Evolutionary conservation across 345 rosid genomes (phyloP), one percentile per base, ranked within the genome.

Genomic region (Lagerstroemia speciosa): DNA sequence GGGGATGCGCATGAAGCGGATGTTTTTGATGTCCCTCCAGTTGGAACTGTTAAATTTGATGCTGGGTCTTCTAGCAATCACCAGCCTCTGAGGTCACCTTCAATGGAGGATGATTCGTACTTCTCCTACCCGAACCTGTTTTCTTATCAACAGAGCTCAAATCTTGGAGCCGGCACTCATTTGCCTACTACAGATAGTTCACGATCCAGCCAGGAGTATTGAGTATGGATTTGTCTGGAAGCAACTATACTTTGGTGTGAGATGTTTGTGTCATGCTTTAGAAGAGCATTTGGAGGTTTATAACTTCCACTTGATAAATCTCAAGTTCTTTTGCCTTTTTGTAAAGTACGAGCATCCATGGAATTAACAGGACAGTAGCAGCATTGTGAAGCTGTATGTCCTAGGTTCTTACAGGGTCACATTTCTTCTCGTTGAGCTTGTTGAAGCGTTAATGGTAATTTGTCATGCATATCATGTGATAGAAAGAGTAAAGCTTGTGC

Each of bases 111-210:
- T n/a, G 96, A 91, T 36, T 66, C 88, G 5, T 87, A 85, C 79
- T 89, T 85, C 79, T 79, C 93, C 20, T 89, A 87, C 75, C 97
- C 96, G 2, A 91, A 89, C 78, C 82, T 93, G 73, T 93, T 93
- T 66, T 70, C 78, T 67, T 68, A 77, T 1, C 64, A 79, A 6
- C 82, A 82, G 69, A 76, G 73, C 71, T 58, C 82, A 17, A 55
- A 50, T 70, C 71, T 69, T 16, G 83, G 89, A 64, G 67, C 75
- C 12, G 68, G 69, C 53, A 69, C 75, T 16, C 82, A 73, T 52
- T 77, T 78, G 36, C 67, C 46, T 45, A 64, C 46, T 45, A 64
- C 74, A 4, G 82, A 77, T 55, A 67, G 71, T 70, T 74, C 83
- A 1, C 77, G 60, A 57, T 71, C 81, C 11, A 46, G 78, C 19